These are phyloP conservation scores for Fusarium sp. DNA, from an alignment of 2,329 filamentous ascomycete genomes.

Conservation along the genomic window DNA sequence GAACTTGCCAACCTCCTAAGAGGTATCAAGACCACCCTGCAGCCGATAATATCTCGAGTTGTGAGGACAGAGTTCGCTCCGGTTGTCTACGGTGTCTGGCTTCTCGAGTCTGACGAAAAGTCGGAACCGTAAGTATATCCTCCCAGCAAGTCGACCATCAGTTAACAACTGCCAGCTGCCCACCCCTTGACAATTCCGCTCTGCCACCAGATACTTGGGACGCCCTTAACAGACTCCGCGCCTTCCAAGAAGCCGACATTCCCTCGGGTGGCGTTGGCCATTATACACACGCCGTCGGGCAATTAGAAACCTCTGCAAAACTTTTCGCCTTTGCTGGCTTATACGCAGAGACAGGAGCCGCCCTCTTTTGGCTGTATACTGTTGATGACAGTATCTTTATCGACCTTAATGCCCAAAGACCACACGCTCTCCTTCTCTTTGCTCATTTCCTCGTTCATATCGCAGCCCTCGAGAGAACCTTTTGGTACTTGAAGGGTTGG, in stretches of 20 bases:
- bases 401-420: conserved; percentile 38
- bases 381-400: conserved; percentile 39
- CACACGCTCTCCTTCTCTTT: conserved; percentile 42
- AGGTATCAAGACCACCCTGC: conserved; percentile 34
- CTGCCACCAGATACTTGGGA: conserved; percentile 38
- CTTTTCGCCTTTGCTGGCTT: conserved; percentile 37
- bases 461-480: conserved; percentile 38
- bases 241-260: conserved; percentile 35
- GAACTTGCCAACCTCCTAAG: conserved; percentile 35
- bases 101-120: conserved; percentile 12
- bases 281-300: conserved; percentile 32
- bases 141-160: neutral
- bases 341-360: conserved; percentile 36
- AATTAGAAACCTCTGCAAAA: conserved; percentile 29
- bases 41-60: conserved; percentile 27
- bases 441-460: conserved; percentile 40
- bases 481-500: conserved; percentile 44
- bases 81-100: conserved; percentile 36
- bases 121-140: conserved; percentile 6
- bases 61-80: conserved; percentile 40
- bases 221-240: conserved; percentile 31
- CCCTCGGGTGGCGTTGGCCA: conserved; percentile 26
- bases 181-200: conserved; percentile 28
- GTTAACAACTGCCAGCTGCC: conserved; percentile 18
- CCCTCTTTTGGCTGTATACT: conserved; percentile 41